Evolutionary conservation across 2,329 filamentous ascomycete genomes (phyloP).

Genomic region (Penicillium sp.): DNA sequence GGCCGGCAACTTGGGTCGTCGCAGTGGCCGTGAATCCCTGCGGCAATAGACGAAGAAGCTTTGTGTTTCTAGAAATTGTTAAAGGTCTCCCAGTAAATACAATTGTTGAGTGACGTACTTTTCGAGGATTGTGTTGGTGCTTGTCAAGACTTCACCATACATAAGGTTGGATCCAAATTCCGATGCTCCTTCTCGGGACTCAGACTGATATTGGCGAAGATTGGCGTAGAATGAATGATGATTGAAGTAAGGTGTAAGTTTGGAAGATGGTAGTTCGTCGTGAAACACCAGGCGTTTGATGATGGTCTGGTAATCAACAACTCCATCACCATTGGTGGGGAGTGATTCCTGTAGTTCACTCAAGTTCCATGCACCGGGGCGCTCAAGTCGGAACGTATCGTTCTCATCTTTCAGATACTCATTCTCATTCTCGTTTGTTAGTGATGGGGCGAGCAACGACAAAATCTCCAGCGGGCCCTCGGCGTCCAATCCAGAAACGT

Average conservation of each 20-base stretch:
- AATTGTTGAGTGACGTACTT: conserved; percentile 59
- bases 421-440: conserved; percentile 67
- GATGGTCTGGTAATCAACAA: conserved; percentile 74
- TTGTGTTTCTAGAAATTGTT: conserved; percentile 66
- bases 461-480: conserved; percentile 70
- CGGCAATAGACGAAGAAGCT: conserved; percentile 74
- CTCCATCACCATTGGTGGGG: conserved; percentile 53
- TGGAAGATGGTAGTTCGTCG: conserved; percentile 69
- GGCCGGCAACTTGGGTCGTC: conserved; percentile 83
- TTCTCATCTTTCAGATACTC: conserved; percentile 79
- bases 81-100: neutral
- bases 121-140: conserved; percentile 90
- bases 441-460: conserved; percentile 66
- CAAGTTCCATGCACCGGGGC: conserved; percentile 65
- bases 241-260: conserved; percentile 83
- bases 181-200: conserved; percentile 58
- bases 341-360: conserved; percentile 60
- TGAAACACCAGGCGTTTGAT: conserved; percentile 77
- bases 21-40: conserved; percentile 87
- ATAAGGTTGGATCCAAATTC: conserved; percentile 78
- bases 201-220: conserved; percentile 67
- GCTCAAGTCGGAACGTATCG: conserved; percentile 80
- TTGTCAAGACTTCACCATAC: conserved; percentile 91
- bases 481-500: conserved; percentile 73
- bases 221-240: conserved; percentile 78